Percentiles rank a stretch among this genome's conserved stretches.
Conservation (phyloP, 169 alveolate genomes). For the Eimeria praecox region DNA sequence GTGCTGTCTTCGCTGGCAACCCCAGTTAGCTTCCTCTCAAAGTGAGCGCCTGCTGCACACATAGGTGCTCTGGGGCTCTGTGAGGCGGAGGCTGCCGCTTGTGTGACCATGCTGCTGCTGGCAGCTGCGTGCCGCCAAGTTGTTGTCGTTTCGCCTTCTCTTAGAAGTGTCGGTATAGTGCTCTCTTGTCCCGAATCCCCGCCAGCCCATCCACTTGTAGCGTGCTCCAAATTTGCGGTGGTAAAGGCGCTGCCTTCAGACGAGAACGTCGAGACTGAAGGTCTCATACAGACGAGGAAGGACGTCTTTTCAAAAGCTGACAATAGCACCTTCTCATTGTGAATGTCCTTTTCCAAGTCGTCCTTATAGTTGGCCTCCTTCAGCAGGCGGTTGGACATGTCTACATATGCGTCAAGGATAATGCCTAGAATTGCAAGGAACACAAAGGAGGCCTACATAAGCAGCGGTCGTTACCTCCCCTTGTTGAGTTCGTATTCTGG, state of each 20-base stretch:
- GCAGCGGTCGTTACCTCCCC: not conserved
- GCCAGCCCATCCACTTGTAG: conserved; percentile 20
- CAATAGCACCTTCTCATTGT: conserved; percentile 60
- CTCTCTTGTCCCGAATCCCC: conserved; percentile 23
- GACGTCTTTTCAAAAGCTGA: conserved; percentile 70
- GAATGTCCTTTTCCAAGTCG: conserved; percentile 61
- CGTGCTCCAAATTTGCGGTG: conserved; percentile 8
- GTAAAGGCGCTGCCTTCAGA: conserved; percentile 19
- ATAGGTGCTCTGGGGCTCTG: conserved; percentile 23
- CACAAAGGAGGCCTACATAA: not conserved
- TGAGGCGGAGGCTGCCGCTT: conserved; percentile 50
- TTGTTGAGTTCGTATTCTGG: not conserved
- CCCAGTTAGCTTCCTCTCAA: conserved; percentile 69
- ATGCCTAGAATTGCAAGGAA: conserved; percentile 10
- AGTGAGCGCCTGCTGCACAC: conserved; percentile 46
- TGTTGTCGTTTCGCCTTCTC: conserved; percentile 41
- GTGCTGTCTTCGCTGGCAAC: conserved; percentile 71
- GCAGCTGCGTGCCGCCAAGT: conserved; percentile 37
- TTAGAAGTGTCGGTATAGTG: conserved; percentile 2
- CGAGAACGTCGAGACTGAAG: conserved; percentile 46
- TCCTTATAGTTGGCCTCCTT: conserved; percentile 77
- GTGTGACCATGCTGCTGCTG: conserved; percentile 43
- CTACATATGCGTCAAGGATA: conserved; percentile 75
- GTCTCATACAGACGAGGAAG: conserved; percentile 56
- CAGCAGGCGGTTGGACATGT: conserved; percentile 70